These are phyloP conservation scores for Fusarium redolens DNA, from an alignment of 2,329 filamentous ascomycete genomes.

Conservation along the genomic window DNA sequence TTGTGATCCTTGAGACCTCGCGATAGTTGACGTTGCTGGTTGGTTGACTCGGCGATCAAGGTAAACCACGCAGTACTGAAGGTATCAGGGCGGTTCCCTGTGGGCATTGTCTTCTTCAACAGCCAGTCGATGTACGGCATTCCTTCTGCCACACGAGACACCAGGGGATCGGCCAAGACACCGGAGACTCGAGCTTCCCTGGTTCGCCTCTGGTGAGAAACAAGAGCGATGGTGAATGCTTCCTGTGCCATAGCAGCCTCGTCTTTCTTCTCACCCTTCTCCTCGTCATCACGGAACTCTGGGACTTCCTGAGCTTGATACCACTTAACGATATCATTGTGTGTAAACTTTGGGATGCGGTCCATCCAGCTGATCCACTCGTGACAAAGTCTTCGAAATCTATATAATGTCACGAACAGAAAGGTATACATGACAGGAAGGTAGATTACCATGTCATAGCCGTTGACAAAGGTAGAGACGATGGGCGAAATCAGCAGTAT, in stretches of 20 bases:
- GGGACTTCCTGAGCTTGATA: background rate
- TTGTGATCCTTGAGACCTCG: slow-evolving; percentile 33
- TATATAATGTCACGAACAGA: background rate
- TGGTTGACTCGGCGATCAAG: slow-evolving; percentile 18
- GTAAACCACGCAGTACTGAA: slow-evolving; percentile 29
- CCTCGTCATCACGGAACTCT: too few relatives aligned
- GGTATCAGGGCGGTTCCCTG: too few relatives aligned
- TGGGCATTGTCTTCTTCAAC: slow-evolving; percentile 14
- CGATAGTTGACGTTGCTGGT: slow-evolving; percentile 20
- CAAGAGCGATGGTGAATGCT: too few relatives aligned
- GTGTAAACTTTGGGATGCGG: slow-evolving; percentile 19
- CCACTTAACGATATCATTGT: slow-evolving; percentile 30
- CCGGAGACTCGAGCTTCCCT: too few relatives aligned
- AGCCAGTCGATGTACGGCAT: slow-evolving; percentile 34
- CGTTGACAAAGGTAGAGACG: slow-evolving; percentile 27
- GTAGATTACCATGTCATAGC: slow-evolving; percentile 32
- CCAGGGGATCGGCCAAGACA: background rate
- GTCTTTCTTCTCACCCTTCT: too few relatives aligned
- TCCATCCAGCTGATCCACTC: slow-evolving; percentile 37
- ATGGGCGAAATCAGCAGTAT: slow-evolving; percentile 26
- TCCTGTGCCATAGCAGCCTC: too few relatives aligned
- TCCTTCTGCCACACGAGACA: slow-evolving; percentile 18
- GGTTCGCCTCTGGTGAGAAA: too few relatives aligned
- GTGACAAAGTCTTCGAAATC: slow-evolving; percentile 26
- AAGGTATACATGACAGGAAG: slow-evolving; percentile 30